Evolutionary conservation across 2,329 filamentous ascomycete species (phyloP).

Genomic region (Fusarium heterosporum): DNA sequence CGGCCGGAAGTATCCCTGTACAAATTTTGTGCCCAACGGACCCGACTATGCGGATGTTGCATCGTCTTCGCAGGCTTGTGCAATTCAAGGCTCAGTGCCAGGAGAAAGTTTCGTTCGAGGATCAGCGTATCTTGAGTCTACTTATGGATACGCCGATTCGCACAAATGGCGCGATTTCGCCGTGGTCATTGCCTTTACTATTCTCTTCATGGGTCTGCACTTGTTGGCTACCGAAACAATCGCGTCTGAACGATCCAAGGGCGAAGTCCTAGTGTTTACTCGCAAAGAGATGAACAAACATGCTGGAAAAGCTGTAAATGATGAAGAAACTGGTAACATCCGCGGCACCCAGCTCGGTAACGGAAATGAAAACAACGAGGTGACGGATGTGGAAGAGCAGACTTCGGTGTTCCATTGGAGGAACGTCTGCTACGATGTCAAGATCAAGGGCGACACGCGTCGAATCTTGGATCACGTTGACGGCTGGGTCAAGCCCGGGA

Average conservation of each 20-base stretch:
- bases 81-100: constrained; percentile 20
- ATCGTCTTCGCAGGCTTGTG: constrained; percentile 19
- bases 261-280: constrained; percentile 41
- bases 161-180: constrained; percentile 42
- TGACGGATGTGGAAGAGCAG: constrained; percentile 38
- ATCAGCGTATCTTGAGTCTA: constrained; percentile 20
- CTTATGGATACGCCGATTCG: constrained; percentile 31
- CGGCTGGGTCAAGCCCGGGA: constrained; percentile 80
- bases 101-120: constrained; percentile 36
- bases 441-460: constrained; percentile 71
- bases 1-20: constrained; percentile 61
- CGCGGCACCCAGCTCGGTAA: constrained; percentile 59
- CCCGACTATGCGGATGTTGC: constrained; percentile 27
- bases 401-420: constrained; percentile 73
- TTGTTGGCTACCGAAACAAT: constrained; percentile 36
- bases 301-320: constrained; percentile 62
- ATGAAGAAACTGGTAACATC: constrained; percentile 17
- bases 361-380: constrained; percentile 61
- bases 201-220: constrained; percentile 38
- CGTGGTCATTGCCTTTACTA: constrained; percentile 37
- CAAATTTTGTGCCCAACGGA: constrained; percentile 50
- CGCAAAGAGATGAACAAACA: constrained; percentile 39
- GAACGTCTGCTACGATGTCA: constrained; percentile 78
- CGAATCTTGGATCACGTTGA: constrained; percentile 76
- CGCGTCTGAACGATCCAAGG: constrained; percentile 40